These are phyloP conservation scores for Cicer chorassanicum DNA, from an alignment of 306 rosid genomes.

Conservation along the genomic window DNA sequence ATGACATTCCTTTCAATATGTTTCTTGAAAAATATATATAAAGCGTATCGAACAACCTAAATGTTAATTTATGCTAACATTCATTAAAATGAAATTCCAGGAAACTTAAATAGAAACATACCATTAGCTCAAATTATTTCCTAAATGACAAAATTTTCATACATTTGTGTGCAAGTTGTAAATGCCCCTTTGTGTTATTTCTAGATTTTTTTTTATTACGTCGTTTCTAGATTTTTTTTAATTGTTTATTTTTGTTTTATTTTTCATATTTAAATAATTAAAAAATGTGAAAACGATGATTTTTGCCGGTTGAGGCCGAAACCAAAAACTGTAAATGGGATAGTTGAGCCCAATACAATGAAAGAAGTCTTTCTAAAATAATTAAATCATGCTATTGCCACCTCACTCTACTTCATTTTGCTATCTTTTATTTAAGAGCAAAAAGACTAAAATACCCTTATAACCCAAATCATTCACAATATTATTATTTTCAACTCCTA, in stretches of 20 bases:
- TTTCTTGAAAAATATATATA: background rate
- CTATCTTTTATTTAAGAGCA: background rate
- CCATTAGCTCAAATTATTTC: too few relatives aligned
- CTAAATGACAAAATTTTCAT: background rate
- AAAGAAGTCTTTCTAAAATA: background rate
- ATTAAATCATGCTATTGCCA: background rate
- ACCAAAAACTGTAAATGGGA: background rate
- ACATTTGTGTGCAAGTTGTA: too few relatives aligned
- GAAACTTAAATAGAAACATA: too few relatives aligned
- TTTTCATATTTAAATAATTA: too few relatives aligned
- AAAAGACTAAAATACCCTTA: background rate
- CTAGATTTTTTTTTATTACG: background rate
- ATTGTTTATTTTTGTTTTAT: too few relatives aligned
- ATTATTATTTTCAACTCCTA: too few relatives aligned
- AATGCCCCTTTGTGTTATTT: background rate
- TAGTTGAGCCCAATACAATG: background rate
- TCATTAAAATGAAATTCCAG: background rate
- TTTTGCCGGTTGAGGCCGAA: background rate
- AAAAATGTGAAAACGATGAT: background rate
- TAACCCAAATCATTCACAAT: too few relatives aligned
- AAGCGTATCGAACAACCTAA: too few relatives aligned
- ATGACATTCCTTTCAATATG: constrained; percentile 12
- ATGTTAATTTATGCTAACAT: background rate
- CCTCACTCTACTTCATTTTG: background rate
- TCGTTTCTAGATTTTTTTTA: too few relatives aligned